Evolutionary conservation across 495 filamentous ascomycete species (phyloP).

Genomic region (Ascobolus immersus): DNA sequence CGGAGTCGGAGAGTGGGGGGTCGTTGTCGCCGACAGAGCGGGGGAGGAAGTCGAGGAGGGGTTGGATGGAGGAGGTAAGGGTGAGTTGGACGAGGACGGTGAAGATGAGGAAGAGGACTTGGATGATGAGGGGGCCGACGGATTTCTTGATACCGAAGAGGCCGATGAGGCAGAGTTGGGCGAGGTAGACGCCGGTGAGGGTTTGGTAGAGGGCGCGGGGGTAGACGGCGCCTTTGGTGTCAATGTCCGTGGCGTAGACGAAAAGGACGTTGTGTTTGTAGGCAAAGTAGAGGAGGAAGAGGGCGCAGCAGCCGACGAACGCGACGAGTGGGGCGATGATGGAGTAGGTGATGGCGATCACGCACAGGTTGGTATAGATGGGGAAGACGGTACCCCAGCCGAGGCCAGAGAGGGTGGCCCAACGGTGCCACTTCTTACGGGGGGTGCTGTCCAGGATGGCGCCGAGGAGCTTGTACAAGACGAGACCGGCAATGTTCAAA

Average conservation of each 20-base stretch:
- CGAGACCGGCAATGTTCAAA: slow-evolving; percentile 50
- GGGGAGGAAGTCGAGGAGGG: slow-evolving; percentile 60
- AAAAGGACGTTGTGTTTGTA: slow-evolving; percentile 92
- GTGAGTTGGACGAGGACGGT: slow-evolving; percentile 59
- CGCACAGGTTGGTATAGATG: slow-evolving; percentile 55
- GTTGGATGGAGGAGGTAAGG: slow-evolving; percentile 52
- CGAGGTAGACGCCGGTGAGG: slow-evolving; percentile 65
- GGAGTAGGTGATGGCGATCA: slow-evolving; percentile 74
- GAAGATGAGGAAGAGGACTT: slow-evolving; percentile 59
- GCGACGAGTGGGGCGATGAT: slow-evolving; percentile 77
- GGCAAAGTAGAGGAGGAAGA: slow-evolving; percentile 73
- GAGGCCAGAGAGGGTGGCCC: slow-evolving; percentile 33
- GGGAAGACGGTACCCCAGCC: slow-evolving; percentile 83
- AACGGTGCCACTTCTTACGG: slow-evolving; percentile 32
- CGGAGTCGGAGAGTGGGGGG: slow-evolving; percentile 30
- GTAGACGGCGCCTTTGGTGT: slow-evolving; percentile 79
- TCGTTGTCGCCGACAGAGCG: slow-evolving; percentile 28
- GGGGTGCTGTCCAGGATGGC: slow-evolving; percentile 32
- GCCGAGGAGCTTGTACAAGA: slow-evolving; percentile 55
- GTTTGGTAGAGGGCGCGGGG: slow-evolving; percentile 77
- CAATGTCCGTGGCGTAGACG: slow-evolving; percentile 57
- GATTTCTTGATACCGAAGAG: slow-evolving; percentile 53
- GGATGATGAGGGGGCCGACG: slow-evolving; percentile 54
- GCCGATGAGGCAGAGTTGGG: slow-evolving; percentile 67
- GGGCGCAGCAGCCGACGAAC: slow-evolving; percentile 59